Evolutionary conservation across 495 filamentous ascomycete species (phyloP).

Genomic region (Neurospora sp.): DNA sequence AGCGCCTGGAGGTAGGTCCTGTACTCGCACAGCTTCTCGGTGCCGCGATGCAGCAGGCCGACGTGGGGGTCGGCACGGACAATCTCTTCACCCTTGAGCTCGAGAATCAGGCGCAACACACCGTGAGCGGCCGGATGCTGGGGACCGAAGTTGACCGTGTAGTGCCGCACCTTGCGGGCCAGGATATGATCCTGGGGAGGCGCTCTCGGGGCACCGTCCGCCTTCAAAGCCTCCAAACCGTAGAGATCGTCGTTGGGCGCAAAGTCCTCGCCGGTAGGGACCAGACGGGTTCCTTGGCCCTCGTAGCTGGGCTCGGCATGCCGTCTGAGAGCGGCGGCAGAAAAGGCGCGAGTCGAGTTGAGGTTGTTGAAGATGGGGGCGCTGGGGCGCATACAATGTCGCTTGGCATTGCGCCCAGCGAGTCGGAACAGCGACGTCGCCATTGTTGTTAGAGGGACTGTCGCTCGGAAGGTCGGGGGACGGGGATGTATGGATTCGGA

Average conservation of each 20-base stretch:
- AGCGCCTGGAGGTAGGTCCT: conserved; percentile 97
- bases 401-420: conserved; percentile 45
- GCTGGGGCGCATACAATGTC: conserved; percentile 33
- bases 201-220: conserved; percentile 26
- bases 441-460: conserved; percentile 16
- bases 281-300: conserved; percentile 46
- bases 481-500: neutral
- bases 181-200: conserved; percentile 1
- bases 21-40: conserved; percentile 99
- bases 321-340: conserved; percentile 53
- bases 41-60: conserved; percentile 90
- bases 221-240: conserved; percentile 15
- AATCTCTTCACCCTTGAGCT: conserved; percentile 97
- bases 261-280: conserved; percentile 58
- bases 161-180: conserved; percentile 85
- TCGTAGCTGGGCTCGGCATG: conserved; percentile 49
- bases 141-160: conserved; percentile 99
- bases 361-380: conserved; percentile 7
- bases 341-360: conserved; percentile 48
- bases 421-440: conserved; percentile 44
- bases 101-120: conserved; percentile 93
- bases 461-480: neutral
- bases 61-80: conserved; percentile 95
- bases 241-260: conserved; percentile 33
- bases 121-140: conserved; percentile 99